Percentiles rank a stretch among this genome's conserved stretches.
Evolutionary conservation across 345 rosid genomes (phyloP).

Genomic region (Psidium guajava): DNA sequence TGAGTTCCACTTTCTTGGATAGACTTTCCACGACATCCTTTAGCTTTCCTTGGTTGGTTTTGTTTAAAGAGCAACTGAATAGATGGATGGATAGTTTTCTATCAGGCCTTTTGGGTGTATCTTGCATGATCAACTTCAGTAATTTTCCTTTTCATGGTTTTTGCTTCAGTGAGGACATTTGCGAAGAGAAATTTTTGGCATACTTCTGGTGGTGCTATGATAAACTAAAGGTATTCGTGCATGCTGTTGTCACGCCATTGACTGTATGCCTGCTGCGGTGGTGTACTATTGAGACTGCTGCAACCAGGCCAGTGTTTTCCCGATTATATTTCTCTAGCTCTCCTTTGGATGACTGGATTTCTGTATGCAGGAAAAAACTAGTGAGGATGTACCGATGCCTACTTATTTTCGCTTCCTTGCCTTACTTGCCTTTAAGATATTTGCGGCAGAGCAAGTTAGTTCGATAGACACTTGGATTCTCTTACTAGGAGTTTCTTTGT

Average conservation of each 20-base stretch:
- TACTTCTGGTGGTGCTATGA: constrained; percentile 97
- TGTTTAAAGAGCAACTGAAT: background rate
- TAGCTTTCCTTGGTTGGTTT: background rate
- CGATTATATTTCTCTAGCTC: background rate
- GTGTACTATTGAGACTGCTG: background rate
- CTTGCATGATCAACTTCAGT: background rate
- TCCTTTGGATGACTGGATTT: background rate
- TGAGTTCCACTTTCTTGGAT: constrained; percentile 15
- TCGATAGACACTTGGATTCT: background rate
- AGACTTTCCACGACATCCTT: background rate
- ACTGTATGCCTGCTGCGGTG: background rate
- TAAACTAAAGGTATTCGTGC: constrained; percentile 56
- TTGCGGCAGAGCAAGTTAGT: constrained; percentile 74
- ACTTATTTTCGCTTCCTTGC: constrained; percentile 81
- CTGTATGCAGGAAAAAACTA: constrained; percentile 48
- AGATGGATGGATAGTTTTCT: background rate
- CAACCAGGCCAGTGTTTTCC: background rate
- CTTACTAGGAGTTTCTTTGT: background rate
- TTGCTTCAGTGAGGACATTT: constrained; percentile 62
- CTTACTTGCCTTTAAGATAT: constrained; percentile 86
- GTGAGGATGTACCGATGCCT: constrained; percentile 84
- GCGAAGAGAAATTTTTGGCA: constrained; percentile 73
- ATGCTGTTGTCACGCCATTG: background rate
- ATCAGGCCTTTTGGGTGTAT: background rate
- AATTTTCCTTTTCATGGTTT: constrained; percentile 1